These are phyloP conservation scores for Leccinum sublutescens DNA, from an alignment of 768 basidiomycete genomes.

Conservation along the genomic window DNA sequence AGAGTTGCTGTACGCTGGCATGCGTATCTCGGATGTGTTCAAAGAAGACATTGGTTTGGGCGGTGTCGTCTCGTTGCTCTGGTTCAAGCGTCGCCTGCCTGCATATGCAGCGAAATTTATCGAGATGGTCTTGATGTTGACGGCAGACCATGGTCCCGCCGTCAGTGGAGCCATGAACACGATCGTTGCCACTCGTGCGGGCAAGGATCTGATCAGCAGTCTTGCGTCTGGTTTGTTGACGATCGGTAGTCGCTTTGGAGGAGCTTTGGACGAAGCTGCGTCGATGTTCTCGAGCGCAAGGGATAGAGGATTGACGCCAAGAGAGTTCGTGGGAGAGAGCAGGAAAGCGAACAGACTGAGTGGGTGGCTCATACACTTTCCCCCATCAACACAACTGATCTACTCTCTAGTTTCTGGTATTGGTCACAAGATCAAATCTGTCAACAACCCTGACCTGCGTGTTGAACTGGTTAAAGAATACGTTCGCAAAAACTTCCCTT, in stretches of 20 bases:
- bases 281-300: slow-evolving; percentile 91
- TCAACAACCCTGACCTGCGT: slow-evolving; percentile 92
- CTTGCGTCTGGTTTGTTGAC: slow-evolving; percentile 95
- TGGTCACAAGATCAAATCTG: slow-evolving; percentile 99
- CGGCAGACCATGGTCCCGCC: slow-evolving; percentile 96
- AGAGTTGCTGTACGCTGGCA: slow-evolving; percentile 96
- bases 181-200: slow-evolving; percentile 98
- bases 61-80: slow-evolving; percentile 92
- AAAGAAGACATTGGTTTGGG: slow-evolving; percentile 96
- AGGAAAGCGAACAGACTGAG: slow-evolving; percentile 94
- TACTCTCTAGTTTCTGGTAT: slow-evolving; percentile 79
- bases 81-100: slow-evolving; percentile 96
- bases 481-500: slow-evolving; percentile 93
- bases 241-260: slow-evolving; percentile 97
- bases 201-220: slow-evolving; percentile 97
- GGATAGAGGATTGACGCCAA: slow-evolving; percentile 90
- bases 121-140: slow-evolving; percentile 99
- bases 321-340: slow-evolving; percentile 95
- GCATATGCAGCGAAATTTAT: slow-evolving; percentile 97
- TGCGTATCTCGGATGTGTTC: slow-evolving; percentile 99
- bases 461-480: slow-evolving; percentile 96
- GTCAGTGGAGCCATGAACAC: slow-evolving; percentile 99
- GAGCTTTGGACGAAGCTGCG: slow-evolving; percentile 97
- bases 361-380: slow-evolving; percentile 30
- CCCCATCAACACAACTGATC: slow-evolving; percentile 5